Evolutionary conservation across 2,329 filamentous ascomycete genomes (phyloP), one percentile per base, ranked within the genome.

Genomic region (Clarireedia homoeocarpa): DNA sequence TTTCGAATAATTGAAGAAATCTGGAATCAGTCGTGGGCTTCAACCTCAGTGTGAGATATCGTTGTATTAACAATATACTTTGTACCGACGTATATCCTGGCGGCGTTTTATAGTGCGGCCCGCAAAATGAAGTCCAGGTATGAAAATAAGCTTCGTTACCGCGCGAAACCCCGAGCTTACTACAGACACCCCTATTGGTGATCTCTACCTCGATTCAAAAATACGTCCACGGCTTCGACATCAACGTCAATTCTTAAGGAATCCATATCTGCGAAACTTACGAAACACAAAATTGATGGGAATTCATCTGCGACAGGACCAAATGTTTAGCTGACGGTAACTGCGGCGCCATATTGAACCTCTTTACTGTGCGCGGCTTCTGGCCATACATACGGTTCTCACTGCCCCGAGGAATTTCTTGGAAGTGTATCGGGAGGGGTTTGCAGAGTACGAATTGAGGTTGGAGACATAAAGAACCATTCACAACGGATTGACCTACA

Each of bases 401-500:
- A 62, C 66, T 69, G 65, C 63, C 62, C 48, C 36, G 57, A 40
- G 57, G 58, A 24, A 54, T 45, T 45, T 46, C 53, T 34, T 55
- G 26, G 38, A 34, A 50, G 42, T 51, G 48, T 48, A 50, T 47
- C 48, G 59, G 65, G 65, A 65, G 63, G 67, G 66, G 61, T 60
- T 63, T 62, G 53, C 57, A 23, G 42, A 48, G 42, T 52, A 57
- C 47, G 57, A 48, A 9, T 56, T 30, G 24, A 38, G 12, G 30
- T 38, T 47, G 49, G 30, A 52, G 30, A 48, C 20, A 55, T n/a
- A 51, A 17, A 26, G 30, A 24, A 44, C 44, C 58, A 59, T 53
- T 59, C 12, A 57, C 45, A 51, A 44, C 48, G 42, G 56, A 61
- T 63, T 61, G 58, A 62, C 57, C 48, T 53, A 50, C 55, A 54